A percentile compares a stretch with the other conserved stretches of the same genome.
phyloP scores from a whole-genome alignment of 139 green algal species.

The Picochlorum sp. region DNA sequence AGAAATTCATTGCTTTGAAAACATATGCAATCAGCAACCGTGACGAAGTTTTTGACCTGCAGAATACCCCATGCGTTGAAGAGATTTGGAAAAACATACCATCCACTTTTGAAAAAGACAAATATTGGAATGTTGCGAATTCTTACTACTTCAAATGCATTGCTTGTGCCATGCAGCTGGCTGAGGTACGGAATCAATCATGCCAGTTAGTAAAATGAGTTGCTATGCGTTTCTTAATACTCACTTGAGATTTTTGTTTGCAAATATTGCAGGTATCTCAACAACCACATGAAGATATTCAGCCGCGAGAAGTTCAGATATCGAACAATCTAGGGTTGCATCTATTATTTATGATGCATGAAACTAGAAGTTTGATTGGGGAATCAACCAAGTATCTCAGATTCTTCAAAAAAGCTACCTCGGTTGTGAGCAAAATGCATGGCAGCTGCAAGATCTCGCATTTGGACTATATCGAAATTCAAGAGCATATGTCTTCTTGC shows the following conservation, averaged over 20 bases:
- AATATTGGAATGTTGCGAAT: slow-evolving; percentile 1
- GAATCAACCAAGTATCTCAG: not conserved
- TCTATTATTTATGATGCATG: not conserved
- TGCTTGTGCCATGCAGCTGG: not conserved
- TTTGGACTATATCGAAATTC: too few relatives aligned
- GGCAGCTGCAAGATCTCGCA: too few relatives aligned
- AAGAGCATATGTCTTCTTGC: too few relatives aligned
- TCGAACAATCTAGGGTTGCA: not conserved
- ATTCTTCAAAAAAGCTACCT: not conserved
- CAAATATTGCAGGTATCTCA: not conserved
- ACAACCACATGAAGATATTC: slow-evolving; percentile 1
- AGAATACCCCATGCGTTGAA: not conserved
- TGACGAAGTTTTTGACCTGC: not conserved
- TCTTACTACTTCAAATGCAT: slow-evolving; percentile 2
- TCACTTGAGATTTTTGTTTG: not conserved
- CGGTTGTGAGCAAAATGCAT: too few relatives aligned
- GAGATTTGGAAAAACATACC: not conserved
- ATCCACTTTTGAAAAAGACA: not conserved
- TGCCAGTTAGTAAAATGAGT: not conserved
- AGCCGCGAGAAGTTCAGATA: not conserved
- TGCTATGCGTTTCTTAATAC: not conserved
- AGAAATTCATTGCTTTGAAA: not conserved
- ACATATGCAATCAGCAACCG: slow-evolving; percentile 1
- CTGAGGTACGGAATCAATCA: not conserved
- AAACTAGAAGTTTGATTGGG: not conserved